These are phyloP conservation scores for Cyanophora paradoxa DNA, from an alignment of 78 protist genomes.

Conservation along the genomic window DNA sequence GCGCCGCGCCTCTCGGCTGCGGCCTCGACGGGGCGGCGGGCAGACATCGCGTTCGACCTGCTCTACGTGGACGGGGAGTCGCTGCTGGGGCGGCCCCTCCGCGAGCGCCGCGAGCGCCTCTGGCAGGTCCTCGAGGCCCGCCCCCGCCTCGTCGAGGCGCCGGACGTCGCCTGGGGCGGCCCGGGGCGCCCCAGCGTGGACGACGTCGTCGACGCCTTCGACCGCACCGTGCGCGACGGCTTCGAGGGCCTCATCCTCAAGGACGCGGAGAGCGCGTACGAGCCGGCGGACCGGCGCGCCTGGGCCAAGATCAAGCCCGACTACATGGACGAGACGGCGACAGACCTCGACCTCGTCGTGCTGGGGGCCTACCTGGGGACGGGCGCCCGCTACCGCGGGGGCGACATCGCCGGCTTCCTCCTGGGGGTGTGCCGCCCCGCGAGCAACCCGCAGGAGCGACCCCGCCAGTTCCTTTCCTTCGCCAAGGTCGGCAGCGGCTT, in stretches of 20 bases:
- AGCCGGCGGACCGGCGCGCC: conserved; percentile 48
- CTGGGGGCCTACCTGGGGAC: conserved; percentile 79
- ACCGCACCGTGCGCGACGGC: too few relatives aligned
- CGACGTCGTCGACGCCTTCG: neutral
- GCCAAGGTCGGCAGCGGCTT: conserved; percentile 71
- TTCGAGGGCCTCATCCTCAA: conserved; percentile 82
- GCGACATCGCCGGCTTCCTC: conserved; percentile 69
- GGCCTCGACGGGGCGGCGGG: too few relatives aligned
- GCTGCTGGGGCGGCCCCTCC: conserved; percentile 36
- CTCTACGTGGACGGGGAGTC: conserved; percentile 52
- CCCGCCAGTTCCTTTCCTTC: conserved; percentile 32
- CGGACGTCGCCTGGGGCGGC: neutral
- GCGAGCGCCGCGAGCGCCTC: conserved; percentile 14
- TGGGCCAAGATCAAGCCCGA: conserved; percentile 87
- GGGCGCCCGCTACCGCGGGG: conserved; percentile 55
- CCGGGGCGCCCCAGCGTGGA: neutral
- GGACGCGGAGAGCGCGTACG: conserved; percentile 30
- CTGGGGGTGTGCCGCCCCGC: conserved; percentile 41
- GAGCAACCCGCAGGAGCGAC: neutral
- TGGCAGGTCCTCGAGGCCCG: neutral
- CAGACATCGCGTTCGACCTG: conserved; percentile 67
- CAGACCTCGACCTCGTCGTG: conserved; percentile 71
- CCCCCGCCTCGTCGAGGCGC: neutral
- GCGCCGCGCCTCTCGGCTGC: neutral
- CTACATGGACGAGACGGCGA: conserved; percentile 58